phyloP scores from a whole-genome alignment of 495 filamentous ascomycete species.

The Penicillium silybi region DNA sequence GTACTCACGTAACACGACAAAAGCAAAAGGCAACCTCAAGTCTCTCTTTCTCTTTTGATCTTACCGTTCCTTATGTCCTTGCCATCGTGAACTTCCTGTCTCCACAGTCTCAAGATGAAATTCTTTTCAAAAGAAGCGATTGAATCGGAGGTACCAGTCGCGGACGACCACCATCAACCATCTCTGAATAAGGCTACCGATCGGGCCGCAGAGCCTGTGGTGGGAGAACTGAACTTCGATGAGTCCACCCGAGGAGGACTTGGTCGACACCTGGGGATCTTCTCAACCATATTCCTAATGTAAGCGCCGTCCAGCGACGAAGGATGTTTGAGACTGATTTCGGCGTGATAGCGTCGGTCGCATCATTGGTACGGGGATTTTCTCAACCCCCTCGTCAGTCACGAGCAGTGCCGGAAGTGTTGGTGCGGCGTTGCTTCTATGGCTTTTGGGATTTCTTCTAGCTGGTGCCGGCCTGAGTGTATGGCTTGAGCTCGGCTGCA shows the following conservation, averaged over 20 bases:
- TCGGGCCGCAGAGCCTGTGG: background rate
- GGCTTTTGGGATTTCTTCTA: constrained; percentile 58
- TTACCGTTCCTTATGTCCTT: too few species aligned
- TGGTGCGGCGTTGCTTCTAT: constrained; percentile 57
- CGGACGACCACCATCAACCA: too few species aligned
- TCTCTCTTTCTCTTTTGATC: too few species aligned
- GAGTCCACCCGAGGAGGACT: constrained; percentile 12
- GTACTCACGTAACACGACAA: too few species aligned
- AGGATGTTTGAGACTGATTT: background rate
- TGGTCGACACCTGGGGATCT: constrained; percentile 36
- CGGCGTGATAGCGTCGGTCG: constrained; percentile 44
- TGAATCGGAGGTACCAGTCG: too few species aligned
- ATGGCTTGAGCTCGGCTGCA: constrained; percentile 62
- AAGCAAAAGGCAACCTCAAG: too few species aligned
- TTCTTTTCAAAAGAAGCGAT: too few species aligned
- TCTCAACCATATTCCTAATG: constrained; percentile 43
- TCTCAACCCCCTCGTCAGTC: constrained; percentile 64
- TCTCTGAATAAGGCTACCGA: background rate
- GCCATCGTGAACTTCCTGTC: too few species aligned
- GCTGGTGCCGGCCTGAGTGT: constrained; percentile 56
- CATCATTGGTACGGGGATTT: constrained; percentile 70
- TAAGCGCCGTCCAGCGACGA: background rate
- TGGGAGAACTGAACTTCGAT: constrained; percentile 9
- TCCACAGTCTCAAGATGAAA: too few species aligned
- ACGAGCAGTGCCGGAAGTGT: constrained; percentile 59